Base-by-base conservation (phyloP, 1,139 yeast species). In the Debaryomycetaceae sp. region DNA sequence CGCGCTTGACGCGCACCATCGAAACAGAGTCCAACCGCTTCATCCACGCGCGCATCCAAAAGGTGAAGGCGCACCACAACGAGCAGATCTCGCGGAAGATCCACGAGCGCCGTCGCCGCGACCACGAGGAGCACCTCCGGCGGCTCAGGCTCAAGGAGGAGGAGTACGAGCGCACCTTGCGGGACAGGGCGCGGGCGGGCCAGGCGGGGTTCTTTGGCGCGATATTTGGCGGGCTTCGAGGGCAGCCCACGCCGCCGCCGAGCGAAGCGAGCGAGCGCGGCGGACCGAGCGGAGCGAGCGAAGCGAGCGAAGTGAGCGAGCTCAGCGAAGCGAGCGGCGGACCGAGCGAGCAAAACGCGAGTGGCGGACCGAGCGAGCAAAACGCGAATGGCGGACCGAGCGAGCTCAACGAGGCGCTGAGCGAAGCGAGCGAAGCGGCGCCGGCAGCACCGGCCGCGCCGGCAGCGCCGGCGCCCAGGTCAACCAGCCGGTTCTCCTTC, bases 1-100 rank as follows among this genome's bases (percentile, higher is more conserved):
- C 49, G 29, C 48, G 49, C 25, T 53, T 66, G 31, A 56, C 49
- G 28, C 35, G 44, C 3, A 39, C 55, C 4, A 53, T 65, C 7
- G 74, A 66, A 28, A 37, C 29, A 4, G 73, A 67, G 32, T 53
- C 71, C 16, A 63, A 55, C 36, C 48, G 46, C 34, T 65, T 66
- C 39, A 56, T 67, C 16, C 67, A 61, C 35, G 52, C 56, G 14
- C 45, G 74, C 30, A 63, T 67, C 24, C 62, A 63, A 39, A 41
- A 51, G 25, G 63, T 66, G 31, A 57, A 58, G 36, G 56, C 57
- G 2, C 69, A 61, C 36, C 71, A 65, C 37, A 56, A 58, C 35
- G 60, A 63, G 34, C 61, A 60, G 36, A 64, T 66, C 34, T 45
- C 54, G 14, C 49, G 58, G 32, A 61, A 61, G 39, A 61, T 67